A percentile compares a stretch with the other conserved stretches of the same genome.
These are phyloP conservation scores for Tardiomyces depauwii DNA, from an alignment of 1,139 yeast genomes.

Conservation along the genomic window DNA sequence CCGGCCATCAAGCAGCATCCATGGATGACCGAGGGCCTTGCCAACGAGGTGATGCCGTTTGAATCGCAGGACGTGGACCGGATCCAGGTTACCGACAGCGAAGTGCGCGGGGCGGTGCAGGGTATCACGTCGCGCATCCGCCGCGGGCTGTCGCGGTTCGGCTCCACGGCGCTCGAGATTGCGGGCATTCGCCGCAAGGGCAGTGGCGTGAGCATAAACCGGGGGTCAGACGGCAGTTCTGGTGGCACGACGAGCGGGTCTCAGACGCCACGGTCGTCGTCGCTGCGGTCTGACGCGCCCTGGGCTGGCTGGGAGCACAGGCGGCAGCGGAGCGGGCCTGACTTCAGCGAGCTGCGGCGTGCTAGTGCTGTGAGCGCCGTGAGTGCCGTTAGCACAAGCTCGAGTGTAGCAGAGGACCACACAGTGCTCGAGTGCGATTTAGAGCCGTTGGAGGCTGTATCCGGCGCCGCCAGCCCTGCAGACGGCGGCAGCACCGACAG, in stretches of 20 bases:
- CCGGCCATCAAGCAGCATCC: slow-evolving; percentile 70
- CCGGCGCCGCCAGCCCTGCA: too few species aligned
- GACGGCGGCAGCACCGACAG: too few species aligned
- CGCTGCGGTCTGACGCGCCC: background rate
- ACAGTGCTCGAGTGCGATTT: too few species aligned
- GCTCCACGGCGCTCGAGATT: slow-evolving; percentile 34
- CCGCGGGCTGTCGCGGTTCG: slow-evolving; percentile 41
- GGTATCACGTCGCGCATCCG: slow-evolving; percentile 63
- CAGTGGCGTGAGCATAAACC: background rate
- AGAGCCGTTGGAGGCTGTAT: too few species aligned
- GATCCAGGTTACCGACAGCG: slow-evolving; percentile 55
- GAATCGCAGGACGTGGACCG: slow-evolving; percentile 25
- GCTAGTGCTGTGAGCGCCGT: background rate
- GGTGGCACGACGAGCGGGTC: background rate
- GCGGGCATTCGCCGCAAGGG: slow-evolving; percentile 24
- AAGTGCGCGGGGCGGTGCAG: slow-evolving; percentile 63
- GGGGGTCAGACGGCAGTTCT: background rate
- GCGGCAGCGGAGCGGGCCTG: background rate
- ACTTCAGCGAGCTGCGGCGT: background rate
- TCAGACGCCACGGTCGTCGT: background rate
- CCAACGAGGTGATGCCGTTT: slow-evolving; percentile 21
- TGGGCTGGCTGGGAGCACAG: background rate
- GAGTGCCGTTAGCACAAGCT: background rate
- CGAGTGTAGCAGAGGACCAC: too few species aligned
- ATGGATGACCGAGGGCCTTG: slow-evolving; percentile 55